phyloP scores from a whole-genome alignment of 805 yeast genomes.

The Suhomyces prunicola region DNA sequence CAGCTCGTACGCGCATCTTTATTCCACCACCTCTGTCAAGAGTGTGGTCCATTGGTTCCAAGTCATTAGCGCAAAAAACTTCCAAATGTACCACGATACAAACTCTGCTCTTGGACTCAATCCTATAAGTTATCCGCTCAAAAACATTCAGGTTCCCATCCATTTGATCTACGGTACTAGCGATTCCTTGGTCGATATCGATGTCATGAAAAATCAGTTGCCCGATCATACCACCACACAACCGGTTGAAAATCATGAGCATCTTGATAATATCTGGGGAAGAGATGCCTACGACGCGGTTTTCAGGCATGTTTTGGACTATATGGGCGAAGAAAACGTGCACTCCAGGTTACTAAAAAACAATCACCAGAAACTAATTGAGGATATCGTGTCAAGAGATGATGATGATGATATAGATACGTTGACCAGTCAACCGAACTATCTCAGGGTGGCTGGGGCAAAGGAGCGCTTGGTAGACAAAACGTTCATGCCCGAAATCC shows the following conservation, averaged over 20 bases:
- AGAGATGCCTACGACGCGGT: constrained; percentile 46
- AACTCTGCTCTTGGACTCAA: constrained; percentile 20
- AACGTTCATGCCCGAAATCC: not conserved
- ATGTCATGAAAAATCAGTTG: constrained; percentile 64
- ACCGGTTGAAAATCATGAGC: constrained; percentile 74
- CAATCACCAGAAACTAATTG: constrained; percentile 3
- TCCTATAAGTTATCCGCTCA: constrained; percentile 39
- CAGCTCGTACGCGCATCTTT: constrained; percentile 80
- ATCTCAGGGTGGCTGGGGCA: not conserved
- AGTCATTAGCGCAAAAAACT: constrained; percentile 68
- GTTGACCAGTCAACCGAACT: constrained; percentile 3
- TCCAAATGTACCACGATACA: constrained; percentile 85
- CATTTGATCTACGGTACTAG: constrained; percentile 72
- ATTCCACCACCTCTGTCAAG: constrained; percentile 77
- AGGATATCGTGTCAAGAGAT: constrained; percentile 2
- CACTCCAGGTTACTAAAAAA: constrained; percentile 1
- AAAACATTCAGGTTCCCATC: constrained; percentile 57
- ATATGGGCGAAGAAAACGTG: constrained; percentile 11
- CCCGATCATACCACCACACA: constrained; percentile 54
- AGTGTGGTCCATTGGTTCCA: constrained; percentile 32
- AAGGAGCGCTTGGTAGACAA: not conserved
- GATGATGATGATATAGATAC: constrained; percentile 1
- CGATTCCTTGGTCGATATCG: constrained; percentile 86
- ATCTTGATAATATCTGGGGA: constrained; percentile 90
- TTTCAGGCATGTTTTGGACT: constrained; percentile 28